Evolutionary conservation across 352 stramenopile species (phyloP).

Genomic region (Peronospora farinosa): DNA sequence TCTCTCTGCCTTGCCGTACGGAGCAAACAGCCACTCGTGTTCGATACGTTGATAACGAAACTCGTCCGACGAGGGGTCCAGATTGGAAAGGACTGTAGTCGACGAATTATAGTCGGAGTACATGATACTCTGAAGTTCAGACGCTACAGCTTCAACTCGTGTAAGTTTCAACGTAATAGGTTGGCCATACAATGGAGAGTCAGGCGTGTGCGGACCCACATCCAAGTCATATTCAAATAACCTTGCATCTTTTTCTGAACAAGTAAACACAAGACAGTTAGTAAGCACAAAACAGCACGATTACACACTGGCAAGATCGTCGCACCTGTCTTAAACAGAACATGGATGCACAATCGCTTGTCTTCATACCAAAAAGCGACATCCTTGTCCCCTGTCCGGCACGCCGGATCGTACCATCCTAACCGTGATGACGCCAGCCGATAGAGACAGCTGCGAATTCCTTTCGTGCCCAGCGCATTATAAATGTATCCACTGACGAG

Average conservation of each 20-base stretch:
- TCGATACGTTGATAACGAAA: slow-evolving; percentile 7
- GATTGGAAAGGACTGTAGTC: not conserved
- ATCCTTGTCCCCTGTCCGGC: too few relatives aligned
- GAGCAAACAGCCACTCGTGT: not conserved
- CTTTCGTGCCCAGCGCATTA: too few relatives aligned
- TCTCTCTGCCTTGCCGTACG: slow-evolving; percentile 7
- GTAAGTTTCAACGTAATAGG: not conserved
- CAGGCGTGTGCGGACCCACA: not conserved
- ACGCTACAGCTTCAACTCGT: slow-evolving; percentile 1
- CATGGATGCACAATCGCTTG: slow-evolving; percentile 6
- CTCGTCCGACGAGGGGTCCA: slow-evolving; percentile 6
- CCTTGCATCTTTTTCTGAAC: slow-evolving; percentile 8
- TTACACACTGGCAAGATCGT: slow-evolving; percentile 2
- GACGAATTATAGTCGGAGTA: slow-evolving; percentile 1
- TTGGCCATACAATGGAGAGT: slow-evolving; percentile 2
- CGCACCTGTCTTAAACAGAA: slow-evolving; percentile 10
- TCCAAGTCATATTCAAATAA: slow-evolving; percentile 7
- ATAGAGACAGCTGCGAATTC: too few relatives aligned
- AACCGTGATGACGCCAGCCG: too few relatives aligned
- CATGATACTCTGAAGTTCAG: not conserved
- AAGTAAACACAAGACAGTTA: slow-evolving; percentile 7
- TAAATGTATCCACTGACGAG: too few relatives aligned
- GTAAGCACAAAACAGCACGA: slow-evolving; percentile 2
- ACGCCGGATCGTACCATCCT: slow-evolving; percentile 14
- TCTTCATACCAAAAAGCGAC: slow-evolving; percentile 12